phyloP scores from a whole-genome alignment of 257 asterid genomes.

The Nicotiana tomentosiformis region DNA sequence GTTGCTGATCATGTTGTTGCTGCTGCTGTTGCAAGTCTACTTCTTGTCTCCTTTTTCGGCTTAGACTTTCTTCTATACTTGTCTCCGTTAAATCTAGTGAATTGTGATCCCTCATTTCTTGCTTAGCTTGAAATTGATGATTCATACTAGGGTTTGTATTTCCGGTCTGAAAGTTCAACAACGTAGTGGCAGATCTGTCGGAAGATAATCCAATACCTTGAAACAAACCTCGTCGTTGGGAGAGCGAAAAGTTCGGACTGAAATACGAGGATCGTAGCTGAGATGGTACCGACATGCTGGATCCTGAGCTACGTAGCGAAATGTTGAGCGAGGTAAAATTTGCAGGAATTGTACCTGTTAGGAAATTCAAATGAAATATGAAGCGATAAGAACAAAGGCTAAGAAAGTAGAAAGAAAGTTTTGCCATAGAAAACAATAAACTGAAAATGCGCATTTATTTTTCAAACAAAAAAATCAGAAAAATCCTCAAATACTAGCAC shows the following conservation, averaged over 20 bases:
- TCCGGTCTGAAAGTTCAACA: constrained; percentile 55
- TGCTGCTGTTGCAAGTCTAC: constrained; percentile 28
- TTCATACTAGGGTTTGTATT: constrained; percentile 37
- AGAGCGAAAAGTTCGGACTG: constrained; percentile 47
- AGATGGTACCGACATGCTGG: constrained; percentile 90
- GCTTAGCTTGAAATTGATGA: constrained; percentile 46
- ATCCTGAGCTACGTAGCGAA: constrained; percentile 83
- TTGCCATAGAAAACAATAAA: too few species aligned
- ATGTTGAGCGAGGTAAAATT: constrained; percentile 86
- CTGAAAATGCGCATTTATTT: too few species aligned
- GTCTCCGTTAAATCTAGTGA: constrained; percentile 40
- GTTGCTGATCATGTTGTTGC: constrained; percentile 45
- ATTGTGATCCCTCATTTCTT: constrained; percentile 38
- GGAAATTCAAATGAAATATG: background rate
- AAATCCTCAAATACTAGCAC: too few species aligned
- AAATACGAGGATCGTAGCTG: constrained; percentile 73
- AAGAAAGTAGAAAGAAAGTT: too few species aligned
- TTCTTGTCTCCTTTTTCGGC: constrained; percentile 46
- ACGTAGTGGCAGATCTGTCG: constrained; percentile 49
- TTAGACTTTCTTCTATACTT: constrained; percentile 36
- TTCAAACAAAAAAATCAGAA: too few species aligned
- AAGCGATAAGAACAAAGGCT: background rate
- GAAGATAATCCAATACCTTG: constrained; percentile 55
- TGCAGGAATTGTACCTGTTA: constrained; percentile 69
- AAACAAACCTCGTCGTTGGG: constrained; percentile 48